Percentiles rank a stretch among this genome's conserved stretches.
phyloP scores from a whole-genome alignment of 2,329 filamentous ascomycete genomes.

The Colletotrichum viniferum region DNA sequence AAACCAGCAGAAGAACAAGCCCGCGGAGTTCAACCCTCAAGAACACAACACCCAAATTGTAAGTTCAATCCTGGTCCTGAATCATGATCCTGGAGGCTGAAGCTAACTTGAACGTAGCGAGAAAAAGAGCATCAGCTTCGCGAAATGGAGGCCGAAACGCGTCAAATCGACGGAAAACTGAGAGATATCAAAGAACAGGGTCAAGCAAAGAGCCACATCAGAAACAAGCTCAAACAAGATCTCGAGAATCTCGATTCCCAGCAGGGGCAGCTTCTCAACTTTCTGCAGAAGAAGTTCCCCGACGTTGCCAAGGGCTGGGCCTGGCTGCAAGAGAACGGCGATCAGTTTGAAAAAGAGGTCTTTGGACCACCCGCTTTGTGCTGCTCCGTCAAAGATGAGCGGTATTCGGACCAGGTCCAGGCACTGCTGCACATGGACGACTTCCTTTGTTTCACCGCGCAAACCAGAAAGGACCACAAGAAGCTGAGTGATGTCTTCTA shows the following conservation, averaged over 20 bases:
- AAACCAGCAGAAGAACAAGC: slow-evolving; percentile 64
- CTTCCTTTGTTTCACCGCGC: slow-evolving; percentile 75
- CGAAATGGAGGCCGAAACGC: slow-evolving; percentile 51
- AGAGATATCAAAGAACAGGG: slow-evolving; percentile 47
- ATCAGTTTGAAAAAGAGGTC: slow-evolving; percentile 74
- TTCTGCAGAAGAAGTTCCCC: slow-evolving; percentile 62
- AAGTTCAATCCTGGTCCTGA: slow-evolving; percentile 37
- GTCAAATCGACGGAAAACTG: slow-evolving; percentile 42
- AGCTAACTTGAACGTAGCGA: slow-evolving; percentile 47
- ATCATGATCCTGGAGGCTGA: neutral
- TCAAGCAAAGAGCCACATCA: slow-evolving; percentile 41
- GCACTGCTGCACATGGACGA: slow-evolving; percentile 55
- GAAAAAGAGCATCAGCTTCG: slow-evolving; percentile 62
- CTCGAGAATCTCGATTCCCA: slow-evolving; percentile 71
- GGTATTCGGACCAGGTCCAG: slow-evolving; percentile 63
- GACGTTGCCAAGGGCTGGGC: slow-evolving; percentile 77
- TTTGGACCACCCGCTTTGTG: slow-evolving; percentile 82
- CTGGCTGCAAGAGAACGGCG: slow-evolving; percentile 78
- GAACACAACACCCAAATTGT: slow-evolving; percentile 78
- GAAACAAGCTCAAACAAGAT: slow-evolving; percentile 47
- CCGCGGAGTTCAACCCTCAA: slow-evolving; percentile 69
- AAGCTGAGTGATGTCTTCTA: slow-evolving; percentile 72
- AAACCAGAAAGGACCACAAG: slow-evolving; percentile 76
- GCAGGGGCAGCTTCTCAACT: slow-evolving; percentile 73
- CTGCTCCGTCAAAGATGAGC: slow-evolving; percentile 77